A percentile compares a stretch with the other conserved stretches of the same genome.
Conservation (phyloP, 176 grass and related monocot genomes). For the Oryza rufipogon region DNA sequence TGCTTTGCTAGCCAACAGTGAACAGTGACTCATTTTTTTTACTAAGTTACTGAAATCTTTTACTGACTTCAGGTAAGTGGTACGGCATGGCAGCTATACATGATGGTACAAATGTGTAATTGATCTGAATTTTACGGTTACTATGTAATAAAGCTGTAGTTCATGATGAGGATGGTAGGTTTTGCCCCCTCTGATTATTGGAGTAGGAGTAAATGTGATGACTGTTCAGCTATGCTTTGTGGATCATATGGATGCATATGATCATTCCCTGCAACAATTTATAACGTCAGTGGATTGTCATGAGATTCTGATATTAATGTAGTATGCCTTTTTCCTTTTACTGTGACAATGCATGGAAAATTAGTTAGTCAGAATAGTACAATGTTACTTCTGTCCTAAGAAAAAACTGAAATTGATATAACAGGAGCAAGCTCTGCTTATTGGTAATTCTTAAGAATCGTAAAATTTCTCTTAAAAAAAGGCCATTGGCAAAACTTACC, state of each 20-base stretch:
- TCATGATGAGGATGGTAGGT: neutral
- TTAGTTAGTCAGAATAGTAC: neutral
- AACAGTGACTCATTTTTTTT: neutral
- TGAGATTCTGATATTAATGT: neutral
- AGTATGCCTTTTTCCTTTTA: neutral
- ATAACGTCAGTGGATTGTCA: neutral
- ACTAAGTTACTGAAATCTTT: conserved; percentile 11
- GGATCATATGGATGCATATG: neutral
- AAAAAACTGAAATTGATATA: neutral
- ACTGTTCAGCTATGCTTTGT: neutral
- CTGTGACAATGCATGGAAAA: neutral
- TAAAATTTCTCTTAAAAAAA: neutral
- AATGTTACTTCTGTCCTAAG: neutral
- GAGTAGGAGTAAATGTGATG: neutral
- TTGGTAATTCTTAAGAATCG: neutral
- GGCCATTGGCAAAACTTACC: neutral
- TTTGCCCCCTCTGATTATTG: neutral
- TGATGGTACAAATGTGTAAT: neutral
- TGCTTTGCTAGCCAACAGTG: neutral
- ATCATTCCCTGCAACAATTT: neutral
- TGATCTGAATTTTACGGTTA: neutral
- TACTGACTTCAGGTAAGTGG: neutral
- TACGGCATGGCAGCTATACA: neutral
- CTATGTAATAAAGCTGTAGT: neutral
- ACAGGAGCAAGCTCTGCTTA: neutral